phyloP scores from a whole-genome alignment of 208 protist genomes.

The Herpetomonas tarakana region DNA sequence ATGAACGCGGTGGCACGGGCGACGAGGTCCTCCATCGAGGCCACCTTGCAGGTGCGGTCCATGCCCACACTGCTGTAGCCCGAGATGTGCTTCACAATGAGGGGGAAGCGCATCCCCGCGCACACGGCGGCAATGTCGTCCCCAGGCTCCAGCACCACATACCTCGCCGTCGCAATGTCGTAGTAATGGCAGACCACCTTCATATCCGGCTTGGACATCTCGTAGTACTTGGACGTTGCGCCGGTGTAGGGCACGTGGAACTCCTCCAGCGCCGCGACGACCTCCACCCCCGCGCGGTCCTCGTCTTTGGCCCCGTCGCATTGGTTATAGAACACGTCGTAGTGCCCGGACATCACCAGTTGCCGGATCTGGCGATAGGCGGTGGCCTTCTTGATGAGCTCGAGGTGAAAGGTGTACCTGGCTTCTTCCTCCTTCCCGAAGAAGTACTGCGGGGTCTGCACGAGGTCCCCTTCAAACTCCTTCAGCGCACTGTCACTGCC shows the following conservation, averaged over 20 bases:
- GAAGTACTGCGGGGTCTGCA: conserved; percentile 79
- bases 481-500: conserved; percentile 82
- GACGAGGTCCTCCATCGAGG: conserved; percentile 48
- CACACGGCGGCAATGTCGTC: conserved; percentile 51
- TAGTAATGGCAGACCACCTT: conserved; percentile 87
- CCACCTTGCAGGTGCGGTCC: conserved; percentile 87
- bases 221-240: conserved; percentile 86
- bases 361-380: conserved; percentile 78
- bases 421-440: conserved; percentile 46
- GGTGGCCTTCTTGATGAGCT: conserved; percentile 78
- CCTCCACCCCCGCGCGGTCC: conserved; percentile 83
- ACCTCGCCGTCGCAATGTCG: conserved; percentile 52
- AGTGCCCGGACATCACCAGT: conserved; percentile 76
- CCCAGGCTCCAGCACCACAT: conserved; percentile 52
- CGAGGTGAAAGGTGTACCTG: conserved; percentile 62
- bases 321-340: conserved; percentile 91
- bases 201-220: conserved; percentile 89
- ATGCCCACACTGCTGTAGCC: conserved; percentile 90
- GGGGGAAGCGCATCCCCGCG: conserved; percentile 48
- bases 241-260: conserved; percentile 89
- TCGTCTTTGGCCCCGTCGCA: conserved; percentile 89
- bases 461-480: conserved; percentile 66
- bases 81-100: conserved; percentile 90
- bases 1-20: conserved; percentile 57
- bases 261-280: conserved; percentile 85